phyloP scores from a whole-genome alignment of 2,329 filamentous ascomycete species.

The Trichophyton rubrum region DNA sequence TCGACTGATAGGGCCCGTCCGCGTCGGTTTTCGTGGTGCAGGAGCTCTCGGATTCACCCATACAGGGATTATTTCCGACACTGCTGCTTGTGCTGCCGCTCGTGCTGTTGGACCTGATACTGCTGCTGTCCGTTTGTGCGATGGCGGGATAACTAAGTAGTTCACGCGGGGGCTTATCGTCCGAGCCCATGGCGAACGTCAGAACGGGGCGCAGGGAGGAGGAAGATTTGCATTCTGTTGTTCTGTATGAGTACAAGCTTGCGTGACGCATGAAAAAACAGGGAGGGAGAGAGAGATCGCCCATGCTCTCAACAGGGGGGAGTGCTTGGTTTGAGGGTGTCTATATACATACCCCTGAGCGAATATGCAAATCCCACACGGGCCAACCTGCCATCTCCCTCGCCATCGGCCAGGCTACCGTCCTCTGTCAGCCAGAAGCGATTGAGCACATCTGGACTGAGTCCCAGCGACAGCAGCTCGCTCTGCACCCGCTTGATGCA shows the following conservation, averaged over 20 bases:
- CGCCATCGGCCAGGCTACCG: background rate
- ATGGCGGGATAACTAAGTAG: background rate
- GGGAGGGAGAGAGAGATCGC: background rate
- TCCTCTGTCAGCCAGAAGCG: conserved; percentile 42
- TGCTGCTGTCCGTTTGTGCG: background rate
- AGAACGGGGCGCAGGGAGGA: conserved; percentile 52
- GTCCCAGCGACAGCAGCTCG: conserved; percentile 58
- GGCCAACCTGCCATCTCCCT: conserved; percentile 3
- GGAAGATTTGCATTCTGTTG: conserved; percentile 25
- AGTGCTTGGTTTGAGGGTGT: background rate
- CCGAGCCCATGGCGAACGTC: conserved; percentile 55
- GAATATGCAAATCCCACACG: conserved; percentile 12
- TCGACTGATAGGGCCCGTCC: conserved; percentile 19
- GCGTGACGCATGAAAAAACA: too few relatives aligned
- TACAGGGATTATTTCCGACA: background rate
- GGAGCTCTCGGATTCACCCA: background rate
- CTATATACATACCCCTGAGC: conserved; percentile 9
- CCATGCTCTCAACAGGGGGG: background rate
- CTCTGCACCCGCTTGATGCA: conserved; percentile 67
- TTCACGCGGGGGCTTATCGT: conserved; percentile 34
- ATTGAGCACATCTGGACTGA: conserved; percentile 58
- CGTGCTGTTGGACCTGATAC: background rate
- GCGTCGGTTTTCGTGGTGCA: background rate
- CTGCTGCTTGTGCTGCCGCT: background rate
- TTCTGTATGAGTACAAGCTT: background rate